phyloP scores from a whole-genome alignment of 129 eudicot species.

The Heracleum sosnowskyi region DNA sequence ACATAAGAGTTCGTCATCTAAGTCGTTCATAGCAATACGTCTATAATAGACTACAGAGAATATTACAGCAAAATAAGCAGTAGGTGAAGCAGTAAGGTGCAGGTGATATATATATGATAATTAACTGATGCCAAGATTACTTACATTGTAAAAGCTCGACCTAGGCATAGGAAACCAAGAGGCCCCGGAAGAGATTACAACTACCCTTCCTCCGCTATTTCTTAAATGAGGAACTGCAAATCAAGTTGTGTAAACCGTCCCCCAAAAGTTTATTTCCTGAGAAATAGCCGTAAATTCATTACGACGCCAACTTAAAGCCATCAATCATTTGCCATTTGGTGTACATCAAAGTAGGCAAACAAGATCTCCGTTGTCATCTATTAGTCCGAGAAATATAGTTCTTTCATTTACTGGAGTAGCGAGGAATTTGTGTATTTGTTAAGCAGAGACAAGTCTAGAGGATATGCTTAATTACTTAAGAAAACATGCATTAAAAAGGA shows the following conservation, averaged over 20 bases:
- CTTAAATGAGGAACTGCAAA: conserved; percentile 56
- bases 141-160: conserved; percentile 56
- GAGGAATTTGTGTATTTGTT: too few species aligned
- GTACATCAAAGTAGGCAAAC: too few species aligned
- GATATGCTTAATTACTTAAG: not conserved
- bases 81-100: not conserved
- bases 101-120: not conserved
- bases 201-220: conserved; percentile 41
- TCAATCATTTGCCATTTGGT: not conserved
- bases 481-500: not conserved
- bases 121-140: not conserved
- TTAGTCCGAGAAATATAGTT: too few species aligned
- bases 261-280: conserved; percentile 83
- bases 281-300: not conserved
- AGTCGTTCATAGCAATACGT: not conserved
- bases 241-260: conserved; percentile 53
- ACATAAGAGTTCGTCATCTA: not conserved
- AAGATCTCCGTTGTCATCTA: too few species aligned
- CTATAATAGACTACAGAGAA: not conserved
- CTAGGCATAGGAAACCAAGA: conserved; percentile 55
- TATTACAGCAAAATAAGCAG: not conserved
- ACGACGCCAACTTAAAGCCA: not conserved
- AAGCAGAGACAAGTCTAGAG: not conserved
- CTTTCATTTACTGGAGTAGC: not conserved
- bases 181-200: conserved; percentile 45